Conservation (phyloP, 441 rosid species). For the Dalechampia spathulata region DNA sequence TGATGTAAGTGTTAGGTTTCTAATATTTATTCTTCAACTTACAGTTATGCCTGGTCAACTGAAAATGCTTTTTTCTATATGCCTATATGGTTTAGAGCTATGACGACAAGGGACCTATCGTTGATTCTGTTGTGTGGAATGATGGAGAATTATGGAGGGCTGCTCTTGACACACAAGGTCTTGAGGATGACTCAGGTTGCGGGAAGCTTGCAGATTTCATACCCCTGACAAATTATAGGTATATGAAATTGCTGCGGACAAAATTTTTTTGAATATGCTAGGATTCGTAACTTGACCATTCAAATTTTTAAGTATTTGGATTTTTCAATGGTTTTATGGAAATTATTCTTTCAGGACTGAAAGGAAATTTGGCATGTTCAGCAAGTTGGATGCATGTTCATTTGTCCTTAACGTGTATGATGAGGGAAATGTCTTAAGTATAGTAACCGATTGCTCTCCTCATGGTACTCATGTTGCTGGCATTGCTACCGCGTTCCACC, state of each 20-base stretch:
- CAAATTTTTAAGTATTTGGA: neutral
- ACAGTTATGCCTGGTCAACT: constrained; percentile 7
- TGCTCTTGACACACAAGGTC: constrained; percentile 88
- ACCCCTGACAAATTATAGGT: constrained; percentile 88
- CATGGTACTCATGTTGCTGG: constrained; percentile 99
- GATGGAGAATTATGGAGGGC: constrained; percentile 95
- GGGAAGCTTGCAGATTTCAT: constrained; percentile 75
- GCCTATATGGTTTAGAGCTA: constrained; percentile 43
- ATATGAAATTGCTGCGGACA: constrained; percentile 7
- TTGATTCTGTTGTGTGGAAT: constrained; percentile 97
- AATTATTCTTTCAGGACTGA: constrained; percentile 55
- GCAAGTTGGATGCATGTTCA: constrained; percentile 94
- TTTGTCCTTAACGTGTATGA: constrained; percentile 75
- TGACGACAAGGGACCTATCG: constrained; percentile 91
- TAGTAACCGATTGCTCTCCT: constrained; percentile 93
- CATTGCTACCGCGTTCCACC: constrained; percentile 89
- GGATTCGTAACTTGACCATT: neutral
- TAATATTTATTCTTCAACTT: constrained; percentile 13
- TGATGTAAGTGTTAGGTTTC: constrained; percentile 47
- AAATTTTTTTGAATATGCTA: neutral
- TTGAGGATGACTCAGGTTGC: constrained; percentile 66
- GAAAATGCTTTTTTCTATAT: constrained; percentile 5
- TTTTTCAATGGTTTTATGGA: constrained; percentile 14
- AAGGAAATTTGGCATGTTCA: constrained; percentile 80
- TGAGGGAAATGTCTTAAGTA: constrained; percentile 79